A percentile compares a stretch with the other conserved stretches of the same genome.
phyloP scores from a whole-genome alignment of 495 filamentous ascomycete genomes.

The Wilcoxina mikolae region DNA sequence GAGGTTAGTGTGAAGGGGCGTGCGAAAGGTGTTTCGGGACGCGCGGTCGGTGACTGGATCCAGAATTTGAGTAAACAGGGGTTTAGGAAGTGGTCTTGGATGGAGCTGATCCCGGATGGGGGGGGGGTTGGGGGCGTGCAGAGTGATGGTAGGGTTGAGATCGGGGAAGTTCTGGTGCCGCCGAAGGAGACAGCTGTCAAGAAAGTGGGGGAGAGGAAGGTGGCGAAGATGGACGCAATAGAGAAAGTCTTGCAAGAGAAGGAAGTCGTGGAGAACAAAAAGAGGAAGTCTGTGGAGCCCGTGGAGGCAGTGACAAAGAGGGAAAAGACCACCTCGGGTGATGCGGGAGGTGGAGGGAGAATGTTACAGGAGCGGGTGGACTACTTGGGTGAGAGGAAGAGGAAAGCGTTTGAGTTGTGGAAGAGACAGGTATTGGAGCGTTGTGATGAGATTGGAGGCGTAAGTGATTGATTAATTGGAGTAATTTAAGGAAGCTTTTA shows the following conservation, averaged over 20 bases:
- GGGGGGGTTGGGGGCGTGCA: conserved; percentile 12
- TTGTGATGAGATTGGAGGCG: conserved; percentile 41
- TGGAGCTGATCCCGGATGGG: conserved; percentile 17
- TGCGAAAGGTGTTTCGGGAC: no score
- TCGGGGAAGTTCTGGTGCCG: neutral
- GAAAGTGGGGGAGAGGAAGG: neutral
- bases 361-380: conserved; percentile 62
- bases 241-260: neutral
- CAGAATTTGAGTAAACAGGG: conserved; percentile 22
- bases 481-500: no score
- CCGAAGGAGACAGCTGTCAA: neutral
- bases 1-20: neutral
- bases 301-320: neutral
- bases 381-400: conserved; percentile 56
- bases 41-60: conserved; percentile 15
- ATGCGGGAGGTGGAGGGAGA: conserved; percentile 2
- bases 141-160: conserved; percentile 12
- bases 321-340: conserved; percentile 1
- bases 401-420: conserved; percentile 57
- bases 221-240: neutral
- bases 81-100: conserved; percentile 15
- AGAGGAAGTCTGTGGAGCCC: neutral
- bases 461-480: no score
- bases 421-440: conserved; percentile 47
- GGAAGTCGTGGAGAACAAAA: neutral